Conservation (phyloP, 1,284 basidiomycete species). For the Cutaneotrichosporon dermatis region DNA sequence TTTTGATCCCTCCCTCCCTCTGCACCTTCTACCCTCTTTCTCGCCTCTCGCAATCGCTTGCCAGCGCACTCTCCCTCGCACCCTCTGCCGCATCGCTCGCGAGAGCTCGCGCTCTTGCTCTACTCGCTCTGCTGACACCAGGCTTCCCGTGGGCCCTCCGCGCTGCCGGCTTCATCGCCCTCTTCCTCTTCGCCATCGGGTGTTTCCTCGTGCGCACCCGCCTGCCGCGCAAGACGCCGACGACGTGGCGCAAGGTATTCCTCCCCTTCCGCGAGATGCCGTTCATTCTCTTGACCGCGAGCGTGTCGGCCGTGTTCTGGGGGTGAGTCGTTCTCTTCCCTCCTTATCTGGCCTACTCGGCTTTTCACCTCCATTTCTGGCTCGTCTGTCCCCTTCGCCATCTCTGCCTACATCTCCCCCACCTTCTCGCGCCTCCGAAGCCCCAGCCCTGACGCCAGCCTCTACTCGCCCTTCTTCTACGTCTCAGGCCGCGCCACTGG, state of each 20-base stretch:
- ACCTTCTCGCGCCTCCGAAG: not conserved
- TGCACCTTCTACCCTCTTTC: no score
- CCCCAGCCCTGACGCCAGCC: slow-evolving; percentile 19
- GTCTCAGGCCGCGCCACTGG: slow-evolving; percentile 29
- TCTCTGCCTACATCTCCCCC: no score
- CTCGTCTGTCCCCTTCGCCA: no score
- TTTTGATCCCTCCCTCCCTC: no score
- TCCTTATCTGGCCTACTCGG: no score
- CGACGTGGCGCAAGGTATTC: slow-evolving; percentile 20
- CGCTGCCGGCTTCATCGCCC: slow-evolving; percentile 27
- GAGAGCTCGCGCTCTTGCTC: no score
- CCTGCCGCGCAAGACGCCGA: slow-evolving; percentile 20
- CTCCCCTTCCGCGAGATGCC: slow-evolving; percentile 24
- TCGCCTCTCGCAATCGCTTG: no score
- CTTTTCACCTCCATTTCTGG: no score
- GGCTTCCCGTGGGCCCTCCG: slow-evolving; percentile 30
- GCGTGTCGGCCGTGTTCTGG: slow-evolving; percentile 3
- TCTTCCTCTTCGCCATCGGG: slow-evolving; percentile 24
- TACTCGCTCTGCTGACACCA: not conserved
- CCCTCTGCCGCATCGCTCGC: no score
- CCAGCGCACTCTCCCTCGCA: no score
- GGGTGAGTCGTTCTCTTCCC: not conserved
- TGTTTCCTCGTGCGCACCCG: slow-evolving; percentile 21
- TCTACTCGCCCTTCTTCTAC: slow-evolving; percentile 40
- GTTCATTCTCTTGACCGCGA: slow-evolving; percentile 25